Percentiles rank a stretch among this genome's conserved stretches.
Conservation (phyloP, 768 basidiomycete species). For the Kwoniella pini region DNA sequence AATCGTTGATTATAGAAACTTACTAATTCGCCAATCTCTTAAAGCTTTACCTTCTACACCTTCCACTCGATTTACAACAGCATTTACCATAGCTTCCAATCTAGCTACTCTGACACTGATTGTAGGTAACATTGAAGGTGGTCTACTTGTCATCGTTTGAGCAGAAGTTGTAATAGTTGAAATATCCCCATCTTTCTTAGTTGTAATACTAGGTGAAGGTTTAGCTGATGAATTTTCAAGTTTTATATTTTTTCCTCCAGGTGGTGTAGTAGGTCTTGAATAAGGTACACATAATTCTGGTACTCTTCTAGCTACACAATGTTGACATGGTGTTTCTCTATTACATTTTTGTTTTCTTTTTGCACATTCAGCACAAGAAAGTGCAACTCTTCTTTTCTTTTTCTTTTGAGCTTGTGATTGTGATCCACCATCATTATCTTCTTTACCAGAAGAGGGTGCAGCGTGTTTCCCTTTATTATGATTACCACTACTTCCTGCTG, state of each 20-base stretch:
- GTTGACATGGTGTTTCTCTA: conserved; percentile 54
- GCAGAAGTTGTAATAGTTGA: neutral
- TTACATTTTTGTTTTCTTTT: conserved; percentile 53
- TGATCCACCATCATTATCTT: conserved; percentile 3
- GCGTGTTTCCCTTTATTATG: conserved; percentile 5
- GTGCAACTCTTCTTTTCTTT: conserved; percentile 52
- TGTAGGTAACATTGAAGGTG: conserved; percentile 31
- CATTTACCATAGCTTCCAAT: conserved; percentile 44
- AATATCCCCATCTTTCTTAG: conserved; percentile 8
- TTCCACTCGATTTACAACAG: conserved; percentile 40
- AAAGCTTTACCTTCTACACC: conserved; percentile 42
- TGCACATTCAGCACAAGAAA: conserved; percentile 52
- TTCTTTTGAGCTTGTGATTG: conserved; percentile 29
- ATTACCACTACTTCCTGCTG: neutral
- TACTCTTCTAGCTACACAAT: conserved; percentile 49
- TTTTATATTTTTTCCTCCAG: conserved; percentile 34
- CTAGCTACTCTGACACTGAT: conserved; percentile 38
- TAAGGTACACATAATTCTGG: conserved; percentile 51
- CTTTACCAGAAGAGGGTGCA: conserved; percentile 1
- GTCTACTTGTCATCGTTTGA: neutral
- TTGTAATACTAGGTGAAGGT: conserved; percentile 1
- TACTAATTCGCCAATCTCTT: conserved; percentile 44
- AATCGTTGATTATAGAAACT: conserved; percentile 9
- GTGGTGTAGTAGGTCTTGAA: conserved; percentile 14
- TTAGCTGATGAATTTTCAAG: neutral